Conservation (phyloP, 768 basidiomycete species). For the Rhizopogon vulgaris region DNA sequence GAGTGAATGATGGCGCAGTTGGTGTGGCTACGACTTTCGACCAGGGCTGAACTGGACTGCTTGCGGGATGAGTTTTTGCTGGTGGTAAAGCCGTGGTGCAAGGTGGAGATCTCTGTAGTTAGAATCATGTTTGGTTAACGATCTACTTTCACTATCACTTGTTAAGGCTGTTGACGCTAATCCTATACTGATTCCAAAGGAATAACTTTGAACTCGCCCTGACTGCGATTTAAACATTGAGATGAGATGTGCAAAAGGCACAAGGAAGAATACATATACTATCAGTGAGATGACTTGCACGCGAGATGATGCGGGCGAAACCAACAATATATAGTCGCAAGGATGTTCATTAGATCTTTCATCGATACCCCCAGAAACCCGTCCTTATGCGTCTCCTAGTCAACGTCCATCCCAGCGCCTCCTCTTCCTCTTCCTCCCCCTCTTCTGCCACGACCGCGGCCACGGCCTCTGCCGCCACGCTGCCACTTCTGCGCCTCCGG, state of each 20-base stretch:
- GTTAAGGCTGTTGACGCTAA: background rate
- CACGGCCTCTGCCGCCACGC: slow-evolving; percentile 20
- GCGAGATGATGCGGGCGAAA: background rate
- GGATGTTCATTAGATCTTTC: background rate
- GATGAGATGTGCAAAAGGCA: background rate
- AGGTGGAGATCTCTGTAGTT: background rate
- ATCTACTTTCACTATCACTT: slow-evolving; percentile 1
- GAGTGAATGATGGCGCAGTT: slow-evolving; percentile 41
- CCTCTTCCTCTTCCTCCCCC: slow-evolving; percentile 9
- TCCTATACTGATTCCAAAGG: background rate
- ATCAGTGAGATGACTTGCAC: background rate
- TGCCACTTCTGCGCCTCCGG: slow-evolving; percentile 20
- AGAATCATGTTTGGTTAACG: background rate
- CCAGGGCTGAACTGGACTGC: background rate
- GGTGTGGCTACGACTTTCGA: background rate
- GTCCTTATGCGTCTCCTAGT: slow-evolving; percentile 7
- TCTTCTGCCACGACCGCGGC: slow-evolving; percentile 16
- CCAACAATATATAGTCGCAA: background rate
- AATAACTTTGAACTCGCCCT: background rate
- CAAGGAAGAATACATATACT: slow-evolving; percentile 1
- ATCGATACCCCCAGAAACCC: background rate
- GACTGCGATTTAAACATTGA: background rate
- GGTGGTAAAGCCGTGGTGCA: background rate
- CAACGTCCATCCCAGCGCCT: slow-evolving; percentile 22
- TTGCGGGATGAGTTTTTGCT: background rate